A percentile compares a stretch with the other conserved stretches of the same genome.
Conservation (phyloP, 495 filamentous ascomycete species). For the Trichoderma parareesei region DNA sequence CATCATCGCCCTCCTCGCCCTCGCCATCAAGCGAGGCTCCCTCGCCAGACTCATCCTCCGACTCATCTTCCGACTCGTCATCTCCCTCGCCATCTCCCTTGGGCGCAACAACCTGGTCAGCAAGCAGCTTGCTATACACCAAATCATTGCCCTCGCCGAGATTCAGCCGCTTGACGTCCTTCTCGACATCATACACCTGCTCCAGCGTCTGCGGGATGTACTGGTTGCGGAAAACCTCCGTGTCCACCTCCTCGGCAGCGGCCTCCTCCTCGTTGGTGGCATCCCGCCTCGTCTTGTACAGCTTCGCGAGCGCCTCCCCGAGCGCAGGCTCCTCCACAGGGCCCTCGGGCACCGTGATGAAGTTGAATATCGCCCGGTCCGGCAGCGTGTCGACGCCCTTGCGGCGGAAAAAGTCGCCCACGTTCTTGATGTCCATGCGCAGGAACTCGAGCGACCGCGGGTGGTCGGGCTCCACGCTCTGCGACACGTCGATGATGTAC, state of each 20-base stretch:
- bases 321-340: slow-evolving; percentile 39
- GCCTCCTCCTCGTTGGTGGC: slow-evolving; percentile 35
- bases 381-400: slow-evolving; percentile 71
- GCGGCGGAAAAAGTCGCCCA: slow-evolving; percentile 80
- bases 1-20: slow-evolving; percentile 34
- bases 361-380: slow-evolving; percentile 69
- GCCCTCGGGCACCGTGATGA: slow-evolving; percentile 57
- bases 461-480: slow-evolving; percentile 94
- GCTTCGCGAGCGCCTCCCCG: slow-evolving; percentile 33
- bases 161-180: slow-evolving; percentile 70
- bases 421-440: slow-evolving; percentile 96
- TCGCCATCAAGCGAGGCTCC: slow-evolving; percentile 41
- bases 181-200: slow-evolving; percentile 92
- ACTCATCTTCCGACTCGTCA: slow-evolving; percentile 30
- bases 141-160: slow-evolving; percentile 63
- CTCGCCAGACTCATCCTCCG: slow-evolving; percentile 32
- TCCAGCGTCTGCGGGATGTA: slow-evolving; percentile 92
- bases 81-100: slow-evolving; percentile 26
- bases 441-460: slow-evolving; percentile 85
- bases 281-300: slow-evolving; percentile 31
- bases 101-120: slow-evolving; percentile 49
- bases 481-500: slow-evolving; percentile 94
- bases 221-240: slow-evolving; percentile 87
- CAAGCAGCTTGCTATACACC: slow-evolving; percentile 74
- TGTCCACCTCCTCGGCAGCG: slow-evolving; percentile 58